Percentiles rank a stretch among this genome's conserved stretches.
These are phyloP conservation scores for Xerocomus spinulosus DNA, from an alignment of 768 basidiomycete species.

Conservation along the genomic window DNA sequence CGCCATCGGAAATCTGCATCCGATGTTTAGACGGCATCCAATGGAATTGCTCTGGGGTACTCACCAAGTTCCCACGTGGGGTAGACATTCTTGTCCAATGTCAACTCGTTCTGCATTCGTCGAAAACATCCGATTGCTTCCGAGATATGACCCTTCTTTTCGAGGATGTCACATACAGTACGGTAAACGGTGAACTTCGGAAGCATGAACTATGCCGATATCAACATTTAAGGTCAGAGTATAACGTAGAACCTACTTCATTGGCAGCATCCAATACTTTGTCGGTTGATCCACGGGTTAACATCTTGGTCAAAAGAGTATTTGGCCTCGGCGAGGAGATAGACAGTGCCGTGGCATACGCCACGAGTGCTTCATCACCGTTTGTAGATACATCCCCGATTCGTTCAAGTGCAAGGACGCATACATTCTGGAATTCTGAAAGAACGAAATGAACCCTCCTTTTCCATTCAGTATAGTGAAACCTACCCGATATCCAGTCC, in stretches of 20 bases:
- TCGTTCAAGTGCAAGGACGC: background rate
- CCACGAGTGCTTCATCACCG: background rate
- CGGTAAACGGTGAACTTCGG: background rate
- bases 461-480: background rate
- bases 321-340: background rate
- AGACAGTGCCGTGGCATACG: background rate
- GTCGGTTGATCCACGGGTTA: background rate
- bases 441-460: background rate
- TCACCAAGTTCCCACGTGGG: background rate
- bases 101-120: background rate
- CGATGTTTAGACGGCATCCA: background rate
- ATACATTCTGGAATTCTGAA: slow-evolving; percentile 1
- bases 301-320: background rate
- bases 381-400: background rate
- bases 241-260: background rate
- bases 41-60: background rate
- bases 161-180: background rate
- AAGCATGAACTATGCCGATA: slow-evolving; percentile 5
- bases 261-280: background rate
- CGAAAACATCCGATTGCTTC: background rate
- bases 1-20: background rate
- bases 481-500: background rate
- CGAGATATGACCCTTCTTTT: background rate
- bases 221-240: background rate
- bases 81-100: background rate